These are phyloP conservation scores for Rhododendron mucronatum DNA, from an alignment of 148 eudicot species.

Conservation along the genomic window DNA sequence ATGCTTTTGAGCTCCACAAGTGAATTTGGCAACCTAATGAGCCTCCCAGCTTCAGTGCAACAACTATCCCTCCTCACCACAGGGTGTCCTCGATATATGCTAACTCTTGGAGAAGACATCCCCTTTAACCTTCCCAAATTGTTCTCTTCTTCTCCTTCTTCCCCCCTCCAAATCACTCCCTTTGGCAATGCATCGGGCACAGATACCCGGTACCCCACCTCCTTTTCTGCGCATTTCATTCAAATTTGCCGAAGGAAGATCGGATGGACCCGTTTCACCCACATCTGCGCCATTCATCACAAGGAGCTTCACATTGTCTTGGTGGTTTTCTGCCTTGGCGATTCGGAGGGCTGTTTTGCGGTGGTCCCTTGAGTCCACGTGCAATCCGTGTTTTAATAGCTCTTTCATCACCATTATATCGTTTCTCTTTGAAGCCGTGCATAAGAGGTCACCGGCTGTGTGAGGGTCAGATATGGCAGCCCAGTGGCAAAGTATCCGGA, in stretches of 20 bases:
- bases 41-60: constrained; percentile 45
- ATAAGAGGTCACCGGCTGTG: constrained; percentile 39
- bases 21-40: constrained; percentile 55
- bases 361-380: constrained; percentile 33
- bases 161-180: background rate
- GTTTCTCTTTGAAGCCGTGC: constrained; percentile 40
- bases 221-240: constrained; percentile 32
- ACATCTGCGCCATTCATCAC: constrained; percentile 39
- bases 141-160: constrained; percentile 11
- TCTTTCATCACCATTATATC: constrained; percentile 28
- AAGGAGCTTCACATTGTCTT: constrained; percentile 36
- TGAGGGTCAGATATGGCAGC: constrained; percentile 42
- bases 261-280: constrained; percentile 1
- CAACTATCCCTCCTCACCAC: constrained; percentile 19
- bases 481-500: constrained; percentile 37
- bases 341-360: constrained; percentile 29
- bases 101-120: constrained; percentile 36
- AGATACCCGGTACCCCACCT: constrained; percentile 30
- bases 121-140: constrained; percentile 13
- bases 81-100: constrained; percentile 55
- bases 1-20: constrained; percentile 51
- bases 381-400: constrained; percentile 36
- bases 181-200: constrained; percentile 7
- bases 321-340: constrained; percentile 24
- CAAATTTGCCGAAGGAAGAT: constrained; percentile 16